Evolutionary conservation across 2,329 filamentous ascomycete species (phyloP), one percentile per base, ranked within the genome.

Genomic region (Geoglossum cookeanum): DNA sequence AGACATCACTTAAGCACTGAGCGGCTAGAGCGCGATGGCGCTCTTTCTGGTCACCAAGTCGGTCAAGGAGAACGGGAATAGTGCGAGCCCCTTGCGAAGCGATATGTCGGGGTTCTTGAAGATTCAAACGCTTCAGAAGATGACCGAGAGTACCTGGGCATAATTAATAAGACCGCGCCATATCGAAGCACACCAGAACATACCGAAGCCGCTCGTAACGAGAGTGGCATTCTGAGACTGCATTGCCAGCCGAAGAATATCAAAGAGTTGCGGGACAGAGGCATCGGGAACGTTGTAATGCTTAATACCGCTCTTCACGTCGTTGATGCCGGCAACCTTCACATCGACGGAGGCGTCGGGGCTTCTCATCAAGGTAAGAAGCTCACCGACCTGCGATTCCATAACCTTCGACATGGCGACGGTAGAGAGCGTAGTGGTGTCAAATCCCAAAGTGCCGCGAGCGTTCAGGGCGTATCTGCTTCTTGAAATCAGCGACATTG

Each of bases 21-120:
- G 81, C 74, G 15, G 89, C 87, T 59, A 90, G 76, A 35, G 76
- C 72, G 64, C 90, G 81, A 63, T 89, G 80, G 68, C 89, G 90
- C 66, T 96, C 90, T 68, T 91, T 91, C 62, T 80, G 80, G 67
- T 96, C 91, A 59, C 88, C 89, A 59, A 97, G 78, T 68, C 88
- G 86, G 58, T 96, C 91, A 58, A 89, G 73, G 57, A 96, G 76
- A 51, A 90, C 69, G 3, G 87, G 80, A 60, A 92, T 77, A 7
- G 89, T 83, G 61, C 80, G 77, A 55, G 78, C 77, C 2, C 83
- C 82, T 68, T 94, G 78, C 62, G 84, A 83, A 59, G 80, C 72
- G 59, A 89, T 74, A 61, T 80, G 75, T 65, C 84, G 85, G 60
- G 87, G 82, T 58, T 94, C 86, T 71, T 96, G 91, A 59, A 91